Evolutionary conservation across 768 basidiomycete species (phyloP), one percentile per base, ranked within the genome.

Genomic region (Melanogaster broomeanus): DNA sequence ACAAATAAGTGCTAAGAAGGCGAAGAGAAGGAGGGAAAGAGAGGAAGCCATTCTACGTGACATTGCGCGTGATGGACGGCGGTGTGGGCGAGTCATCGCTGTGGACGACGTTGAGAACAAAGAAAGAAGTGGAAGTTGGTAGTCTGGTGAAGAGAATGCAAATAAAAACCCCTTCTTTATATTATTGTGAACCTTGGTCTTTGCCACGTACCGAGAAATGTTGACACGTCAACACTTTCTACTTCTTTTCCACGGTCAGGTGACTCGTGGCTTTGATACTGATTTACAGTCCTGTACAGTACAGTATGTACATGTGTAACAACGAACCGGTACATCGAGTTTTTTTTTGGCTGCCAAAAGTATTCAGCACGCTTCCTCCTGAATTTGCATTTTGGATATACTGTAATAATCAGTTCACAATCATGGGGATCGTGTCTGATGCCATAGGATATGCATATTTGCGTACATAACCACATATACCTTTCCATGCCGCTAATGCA

Each of bases 1-100:
- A 67, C 82, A 84, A 67, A 91, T 65, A 66, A 93, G 62, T 51
- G 91, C 88, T 55, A 91, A 58, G 70, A 90, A 69, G 62, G 82
- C 74, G 71, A 90, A 69, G 58, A 85, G 68, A 51, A 77, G 18
- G 56, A 87, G 56, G 42, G 85, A 85, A 61, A 88, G 73, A 56
- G 84, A 81, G 49, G 84, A 84, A 51, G 66, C 66, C 63, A 75
- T 63, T 58, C 74, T 77, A 68, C 78, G 76, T 65, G 83, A 79
- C 68, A 79, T 80, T 46, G 76, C 68, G 75, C 82, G 81, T 63
- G 82, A 78, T 62, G 82, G 80, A 58, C 75, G 76, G 51, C 65
- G 47, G 31, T 15, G 63, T 51, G 61, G 57, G 24, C 51, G 49
- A 41, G 66, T 65, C 67, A 66, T 68, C 64, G 45, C 57, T 37